Base-by-base conservation (phyloP, 495 filamentous ascomycete genomes). In the Talaromyces borbonicus region DNA sequence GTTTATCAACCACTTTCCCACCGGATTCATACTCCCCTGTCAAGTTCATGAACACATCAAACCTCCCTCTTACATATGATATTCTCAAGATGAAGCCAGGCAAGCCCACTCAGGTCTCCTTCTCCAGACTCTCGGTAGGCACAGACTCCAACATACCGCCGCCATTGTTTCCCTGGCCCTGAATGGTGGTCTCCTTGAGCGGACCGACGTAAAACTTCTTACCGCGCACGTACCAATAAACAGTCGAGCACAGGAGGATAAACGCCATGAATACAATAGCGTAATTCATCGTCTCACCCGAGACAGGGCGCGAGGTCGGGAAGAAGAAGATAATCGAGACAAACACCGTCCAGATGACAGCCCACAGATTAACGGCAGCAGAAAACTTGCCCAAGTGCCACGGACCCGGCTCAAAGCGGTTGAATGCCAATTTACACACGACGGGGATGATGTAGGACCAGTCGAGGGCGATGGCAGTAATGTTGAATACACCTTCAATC, bases 371-470 rank as follows among this genome's bases (percentile, higher is more conserved):
- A 22, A 77, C 62, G 8, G 49, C 54, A 0, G 52, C 41, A 39
- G 69, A 63, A 12, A 62, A 57, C 26, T 58, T 53, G 8, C 78
- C 78, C 63, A 82, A 61, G 51, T 81, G 64, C 72, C 75, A 82
- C 14, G 78, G 79, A 16, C 78, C 79, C 11, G 63, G 69, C 57
- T 76, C 58, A 49, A 82, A 81, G 24, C 70, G 60, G 11, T 71
- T 67, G 36, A 71, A 80, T 3, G 69, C 7, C 38, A 82, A 49
- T 59, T 82, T 83, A 58, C 76, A 81, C 18, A 77, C 47, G 36
- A 83, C 73, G 0, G 79, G 79, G 37, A 81, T 75, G 47, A 72
- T 68, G 59, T 81, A 82, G 31, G 65, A 71, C 66, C 76, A 73
- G 53, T 83, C 79, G n/a, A 81, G 59, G 7, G 77, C 75, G 38